Conservation (phyloP, 768 basidiomycete genomes). For the Roridomyces roridus region DNA sequence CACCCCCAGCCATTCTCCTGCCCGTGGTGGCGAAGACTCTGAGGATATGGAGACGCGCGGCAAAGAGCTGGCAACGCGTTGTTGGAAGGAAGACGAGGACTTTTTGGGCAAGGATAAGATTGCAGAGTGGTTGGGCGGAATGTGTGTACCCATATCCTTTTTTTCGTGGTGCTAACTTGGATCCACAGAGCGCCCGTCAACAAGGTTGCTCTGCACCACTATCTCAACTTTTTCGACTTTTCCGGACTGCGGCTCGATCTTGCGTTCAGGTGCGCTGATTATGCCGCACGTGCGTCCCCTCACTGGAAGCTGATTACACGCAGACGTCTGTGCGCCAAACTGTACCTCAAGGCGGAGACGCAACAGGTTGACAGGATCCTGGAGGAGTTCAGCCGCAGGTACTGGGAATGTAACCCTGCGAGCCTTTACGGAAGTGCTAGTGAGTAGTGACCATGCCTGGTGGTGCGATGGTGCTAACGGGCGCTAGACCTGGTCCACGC, state of each 20-base stretch:
- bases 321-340: constrained; percentile 88
- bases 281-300: neutral
- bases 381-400: constrained; percentile 88
- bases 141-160: constrained; percentile 60
- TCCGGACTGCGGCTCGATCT: constrained; percentile 78
- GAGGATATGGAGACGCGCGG: constrained; percentile 69
- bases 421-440: constrained; percentile 85
- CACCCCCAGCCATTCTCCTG: constrained; percentile 48
- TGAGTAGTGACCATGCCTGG: constrained; percentile 43
- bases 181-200: constrained; percentile 73
- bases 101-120: constrained; percentile 91
- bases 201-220: constrained; percentile 74
- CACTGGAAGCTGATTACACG: constrained; percentile 4
- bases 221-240: constrained; percentile 92
- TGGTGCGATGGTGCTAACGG: neutral
- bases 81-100: constrained; percentile 86
- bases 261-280: constrained; percentile 76
- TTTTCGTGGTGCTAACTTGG: constrained; percentile 1
- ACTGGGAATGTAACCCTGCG: constrained; percentile 89
- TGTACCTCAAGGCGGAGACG: constrained; percentile 94
- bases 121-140: constrained; percentile 94
- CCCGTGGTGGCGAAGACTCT: constrained; percentile 49
- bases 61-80: constrained; percentile 75
- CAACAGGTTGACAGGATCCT: constrained; percentile 98
- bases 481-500: constrained; percentile 89